Conservation (phyloP, 116 monocot species). For the Trichopus zeylanicus region DNA sequence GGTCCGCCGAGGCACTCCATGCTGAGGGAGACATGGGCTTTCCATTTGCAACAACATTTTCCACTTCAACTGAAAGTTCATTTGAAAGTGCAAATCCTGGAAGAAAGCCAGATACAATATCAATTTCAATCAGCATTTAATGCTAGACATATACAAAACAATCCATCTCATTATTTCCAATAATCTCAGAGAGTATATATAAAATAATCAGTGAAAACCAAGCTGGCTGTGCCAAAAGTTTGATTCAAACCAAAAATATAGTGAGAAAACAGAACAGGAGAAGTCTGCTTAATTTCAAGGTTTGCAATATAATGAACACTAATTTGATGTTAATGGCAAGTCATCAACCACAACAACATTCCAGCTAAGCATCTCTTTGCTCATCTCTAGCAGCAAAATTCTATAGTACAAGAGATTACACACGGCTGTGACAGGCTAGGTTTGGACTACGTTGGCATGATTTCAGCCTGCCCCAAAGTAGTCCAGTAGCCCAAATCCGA, state of each 20-base stretch:
- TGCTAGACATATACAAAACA: not conserved
- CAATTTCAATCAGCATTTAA: not conserved
- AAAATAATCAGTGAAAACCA: not conserved
- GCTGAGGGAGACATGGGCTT: slow-evolving; percentile 12
- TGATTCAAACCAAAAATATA: not conserved
- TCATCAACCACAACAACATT: no score
- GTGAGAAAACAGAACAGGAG: no score
- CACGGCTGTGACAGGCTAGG: no score
- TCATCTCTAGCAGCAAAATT: not conserved
- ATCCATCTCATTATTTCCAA: not conserved
- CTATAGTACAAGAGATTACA: no score
- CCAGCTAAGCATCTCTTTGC: not conserved
- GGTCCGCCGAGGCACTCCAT: slow-evolving; percentile 16
- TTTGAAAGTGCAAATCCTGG: slow-evolving; percentile 51
- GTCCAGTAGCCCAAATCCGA: no score
- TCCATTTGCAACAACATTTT: slow-evolving; percentile 11
- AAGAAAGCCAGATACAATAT: not conserved
- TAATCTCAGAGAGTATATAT: not conserved
- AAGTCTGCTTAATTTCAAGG: not conserved
- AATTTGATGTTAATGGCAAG: not conserved
- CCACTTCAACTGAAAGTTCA: slow-evolving; percentile 32
- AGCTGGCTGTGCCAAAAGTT: no score
- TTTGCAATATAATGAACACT: not conserved
- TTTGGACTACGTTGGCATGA: no score
- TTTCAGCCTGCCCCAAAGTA: no score